Conservation (phyloP, 257 asterid species). For the Solanum tarijense region DNA sequence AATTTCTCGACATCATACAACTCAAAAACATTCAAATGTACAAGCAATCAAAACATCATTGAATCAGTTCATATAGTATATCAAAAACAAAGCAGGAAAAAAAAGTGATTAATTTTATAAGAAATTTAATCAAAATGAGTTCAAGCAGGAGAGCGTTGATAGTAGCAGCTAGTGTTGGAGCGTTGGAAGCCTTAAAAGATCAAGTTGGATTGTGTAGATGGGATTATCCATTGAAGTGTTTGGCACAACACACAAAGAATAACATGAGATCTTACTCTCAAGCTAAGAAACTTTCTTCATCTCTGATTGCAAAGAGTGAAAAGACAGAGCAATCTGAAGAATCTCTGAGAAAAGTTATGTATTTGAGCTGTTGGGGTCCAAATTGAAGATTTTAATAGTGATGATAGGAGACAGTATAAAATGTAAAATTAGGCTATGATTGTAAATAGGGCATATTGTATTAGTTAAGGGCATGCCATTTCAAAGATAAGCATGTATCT, state of each 20-base stretch:
- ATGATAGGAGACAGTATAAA: background rate
- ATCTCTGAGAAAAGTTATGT: conserved; percentile 16
- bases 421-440: background rate
- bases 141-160: conserved; percentile 16
- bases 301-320: background rate
- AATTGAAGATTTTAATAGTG: background rate
- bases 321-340: conserved; percentile 8
- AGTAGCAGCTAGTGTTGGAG: conserved; percentile 11
- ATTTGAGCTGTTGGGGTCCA: conserved; percentile 26
- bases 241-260: conserved; percentile 9
- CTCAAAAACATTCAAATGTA: too few species aligned
- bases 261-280: conserved; percentile 2
- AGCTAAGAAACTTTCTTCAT: conserved; percentile 7
- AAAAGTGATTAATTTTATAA: background rate
- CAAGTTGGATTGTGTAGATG: conserved; percentile 14
- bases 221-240: conserved; percentile 1
- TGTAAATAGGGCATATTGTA: background rate
- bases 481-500: background rate
- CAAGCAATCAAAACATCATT: background rate
- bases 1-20: too few species aligned
- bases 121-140: conserved; percentile 3
- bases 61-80: background rate
- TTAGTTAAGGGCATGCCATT: background rate
- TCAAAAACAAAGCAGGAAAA: background rate
- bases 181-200: conserved; percentile 18